Conservation (phyloP, 176 grass and related monocot species). For the Musa beccarii region DNA sequence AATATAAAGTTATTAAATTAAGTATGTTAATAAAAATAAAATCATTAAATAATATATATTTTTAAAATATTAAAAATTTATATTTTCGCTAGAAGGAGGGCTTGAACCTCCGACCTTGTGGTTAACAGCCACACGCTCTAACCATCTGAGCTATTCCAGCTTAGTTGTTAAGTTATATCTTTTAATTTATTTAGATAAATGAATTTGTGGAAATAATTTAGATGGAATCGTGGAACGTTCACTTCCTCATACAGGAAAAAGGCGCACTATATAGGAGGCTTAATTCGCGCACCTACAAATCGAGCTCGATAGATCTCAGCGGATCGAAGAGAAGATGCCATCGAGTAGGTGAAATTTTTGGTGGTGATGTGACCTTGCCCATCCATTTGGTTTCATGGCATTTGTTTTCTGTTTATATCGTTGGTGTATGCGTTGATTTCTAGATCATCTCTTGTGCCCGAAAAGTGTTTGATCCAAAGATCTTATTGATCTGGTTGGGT, state of each 20-base stretch:
- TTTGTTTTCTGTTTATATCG: not conserved
- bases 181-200: no score
- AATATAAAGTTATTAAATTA: no score
- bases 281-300: no score
- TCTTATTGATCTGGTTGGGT: no score
- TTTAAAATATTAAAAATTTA: no score
- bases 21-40: no score
- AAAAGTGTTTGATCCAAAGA: not conserved
- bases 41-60: no score
- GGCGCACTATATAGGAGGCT: no score
- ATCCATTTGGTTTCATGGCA: not conserved
- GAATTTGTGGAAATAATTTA: no score
- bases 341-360: not conserved
- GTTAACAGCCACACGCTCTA: constrained; percentile 61
- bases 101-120: constrained; percentile 50
- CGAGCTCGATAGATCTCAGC: no score
- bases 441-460: not conserved
- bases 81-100: constrained; percentile 36
- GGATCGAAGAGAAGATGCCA: not conserved
- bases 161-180: fast-evolving
- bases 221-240: no score
- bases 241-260: no score
- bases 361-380: not conserved
- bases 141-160: constrained; percentile 53
- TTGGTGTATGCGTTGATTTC: not conserved